Evolutionary conservation across 192 early-diverging fungal genomes (phyloP), one percentile per base, ranked within the genome.

Genomic region (Podila verticillata): DNA sequence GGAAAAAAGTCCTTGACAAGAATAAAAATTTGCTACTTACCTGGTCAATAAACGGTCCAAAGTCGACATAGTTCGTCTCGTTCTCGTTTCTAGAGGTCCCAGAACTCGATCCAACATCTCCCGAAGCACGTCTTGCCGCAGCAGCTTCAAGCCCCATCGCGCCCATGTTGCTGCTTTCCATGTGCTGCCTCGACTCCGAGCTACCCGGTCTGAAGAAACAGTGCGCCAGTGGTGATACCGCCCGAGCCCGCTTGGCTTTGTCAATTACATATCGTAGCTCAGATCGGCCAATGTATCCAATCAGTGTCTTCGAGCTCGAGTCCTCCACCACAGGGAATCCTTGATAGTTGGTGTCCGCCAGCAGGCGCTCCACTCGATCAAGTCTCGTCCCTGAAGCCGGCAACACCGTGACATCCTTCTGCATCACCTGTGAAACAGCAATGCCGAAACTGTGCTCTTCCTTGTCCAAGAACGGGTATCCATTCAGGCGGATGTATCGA

Each of bases 251-350:
- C 47, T 86, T 84, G 8, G 87, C 86, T 58, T 87, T 89, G 29
- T 87, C 85, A 36, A 90, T 84, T 22, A 87, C 83, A 78, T 91
- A 90, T 19, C 81, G 66, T 29, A 92, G 72, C 72, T 92, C 89
- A 5, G 83, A 75, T 32, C 92, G 84, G 7, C 84, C 89, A 65
- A 93, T 93, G 44, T 92, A 95, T 8, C 94, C 94, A 26, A 92
- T 82, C 20, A 94, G 48, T 0, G 83, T 87, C 87, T 90, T 86
- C 34, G 82, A 85, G 12, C 74, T 84, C 35, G 75, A 72, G 61
- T 90, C 86, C 63, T 93, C 87, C 7, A 96, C 93, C 1, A 96
- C 89, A 0, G 94, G 94, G 60, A 92, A 95, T 20, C 93, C 93
- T 65, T 88, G 87, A 60, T 84, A 84, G 57, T 87, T 83, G 35